Conservation (phyloP, 2,329 filamentous ascomycete species). For the Trichoderma sp. region DNA sequence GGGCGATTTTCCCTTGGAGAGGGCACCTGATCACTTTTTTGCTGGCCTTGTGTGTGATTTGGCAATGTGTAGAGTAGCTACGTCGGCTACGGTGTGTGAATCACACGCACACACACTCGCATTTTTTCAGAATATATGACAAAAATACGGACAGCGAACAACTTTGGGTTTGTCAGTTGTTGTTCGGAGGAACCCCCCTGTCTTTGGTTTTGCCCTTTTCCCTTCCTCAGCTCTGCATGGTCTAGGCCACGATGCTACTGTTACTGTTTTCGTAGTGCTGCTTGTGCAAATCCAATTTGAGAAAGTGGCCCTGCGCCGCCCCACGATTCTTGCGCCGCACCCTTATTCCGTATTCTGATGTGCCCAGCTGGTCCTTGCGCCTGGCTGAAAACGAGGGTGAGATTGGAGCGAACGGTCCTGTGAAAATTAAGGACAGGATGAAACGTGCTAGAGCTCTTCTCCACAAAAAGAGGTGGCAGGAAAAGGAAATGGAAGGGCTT, state of each 20-base stretch:
- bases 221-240: background rate
- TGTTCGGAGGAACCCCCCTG: background rate
- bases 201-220: background rate
- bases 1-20: slow-evolving; percentile 7
- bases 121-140: background rate
- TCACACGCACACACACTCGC: background rate
- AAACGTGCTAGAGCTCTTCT: slow-evolving; percentile 17
- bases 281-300: slow-evolving; percentile 14
- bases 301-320: slow-evolving; percentile 14
- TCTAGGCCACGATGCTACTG: background rate
- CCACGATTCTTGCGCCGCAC: slow-evolving; percentile 13
- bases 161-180: background rate
- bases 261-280: background rate
- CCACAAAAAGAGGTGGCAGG: background rate
- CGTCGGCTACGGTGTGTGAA: background rate
- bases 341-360: background rate
- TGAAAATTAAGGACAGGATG: slow-evolving; percentile 5
- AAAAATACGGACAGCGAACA: background rate
- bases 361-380: slow-evolving; percentile 6
- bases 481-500: background rate
- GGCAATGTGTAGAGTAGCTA: background rate
- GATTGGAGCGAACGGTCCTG: slow-evolving; percentile 1
- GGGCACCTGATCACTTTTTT: slow-evolving; percentile 21
- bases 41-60: slow-evolving; percentile 2
- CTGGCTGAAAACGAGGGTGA: slow-evolving; percentile 8